Base-by-base conservation (phyloP, 2,329 filamentous ascomycete genomes). In the Metarhizium guizhouense region DNA sequence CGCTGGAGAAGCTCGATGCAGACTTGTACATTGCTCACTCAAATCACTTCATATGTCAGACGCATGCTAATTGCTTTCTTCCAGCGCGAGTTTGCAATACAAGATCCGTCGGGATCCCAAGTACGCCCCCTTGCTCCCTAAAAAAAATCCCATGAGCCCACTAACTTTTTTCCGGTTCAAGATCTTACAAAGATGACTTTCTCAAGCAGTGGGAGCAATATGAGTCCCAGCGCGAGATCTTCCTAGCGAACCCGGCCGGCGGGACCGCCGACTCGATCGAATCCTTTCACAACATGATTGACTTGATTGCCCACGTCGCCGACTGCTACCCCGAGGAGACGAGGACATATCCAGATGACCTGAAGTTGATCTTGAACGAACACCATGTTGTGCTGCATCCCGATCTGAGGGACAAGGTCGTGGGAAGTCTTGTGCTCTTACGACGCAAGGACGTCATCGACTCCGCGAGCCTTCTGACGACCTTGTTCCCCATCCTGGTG, bases 1-100 rank as follows among this genome's bases (percentile, higher is more conserved):
- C 92, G 58, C 84, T 96, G 72, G 92, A 96, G 75, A 96, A 96
- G 80, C 85, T 96, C 63, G 92, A 96, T 68, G 92, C 91, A 38
- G 90, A 95, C 72, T 77, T 95, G 81, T 87, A 70, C 60, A 83
- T 68, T 32, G 25, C 2, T 20, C 29, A 11, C n/a, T 6, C 4
- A 7, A 30, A n/a, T 2, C n/a, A n/a, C 14, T 16, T 14, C 11
- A 52, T 13, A 18, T 2, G n/a, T 29, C 25, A 7, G 32, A n/a
- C 32, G 11, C 14, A 47, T 34, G 48, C 43, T 50, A 47, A 53
- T 20, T 29, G 3, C 29, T 10, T 11, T 18, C 20, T 47, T 38
- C 4, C 66, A 88, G 85, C 65, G 85, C 90, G 60, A 94, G 87
- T 72, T 76, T 96, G 53, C 91, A 95, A 69, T 90, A 95, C 77